These are phyloP conservation scores for Conringia planisiliqua DNA, from an alignment of 345 rosid species.

Conservation along the genomic window DNA sequence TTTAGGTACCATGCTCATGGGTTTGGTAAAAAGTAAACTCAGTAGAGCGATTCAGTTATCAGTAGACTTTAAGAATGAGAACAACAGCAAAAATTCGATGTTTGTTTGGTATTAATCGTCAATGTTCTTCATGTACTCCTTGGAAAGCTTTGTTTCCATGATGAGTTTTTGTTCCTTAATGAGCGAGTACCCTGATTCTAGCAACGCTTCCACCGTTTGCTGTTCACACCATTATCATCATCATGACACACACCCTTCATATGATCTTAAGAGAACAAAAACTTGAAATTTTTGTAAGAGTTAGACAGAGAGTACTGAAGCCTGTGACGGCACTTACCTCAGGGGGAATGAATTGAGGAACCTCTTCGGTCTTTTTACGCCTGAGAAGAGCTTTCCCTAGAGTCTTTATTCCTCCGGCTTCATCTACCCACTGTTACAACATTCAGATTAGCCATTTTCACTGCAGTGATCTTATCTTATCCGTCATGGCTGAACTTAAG, in stretches of 20 bases:
- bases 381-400: constrained; percentile 67
- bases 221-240: constrained; percentile 33
- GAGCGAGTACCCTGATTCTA: constrained; percentile 87
- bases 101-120: constrained; percentile 41
- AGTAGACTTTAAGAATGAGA: neutral
- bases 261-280: neutral
- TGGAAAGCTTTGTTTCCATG: constrained; percentile 76
- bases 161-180: constrained; percentile 69
- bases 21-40: constrained; percentile 17
- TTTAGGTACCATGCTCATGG: constrained; percentile 14
- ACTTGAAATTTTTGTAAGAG: neutral
- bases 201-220: constrained; percentile 93
- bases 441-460: constrained; percentile 9
- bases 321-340: constrained; percentile 43
- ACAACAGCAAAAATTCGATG: neutral
- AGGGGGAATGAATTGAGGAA: constrained; percentile 75
- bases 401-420: constrained; percentile 70
- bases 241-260: constrained; percentile 1
- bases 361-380: constrained; percentile 47
- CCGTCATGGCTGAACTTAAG: neutral
- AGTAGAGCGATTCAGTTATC: neutral
- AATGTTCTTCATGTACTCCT: constrained; percentile 86
- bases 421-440: constrained; percentile 71
- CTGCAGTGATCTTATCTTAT: neutral
- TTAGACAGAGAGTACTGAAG: neutral